Evolutionary conservation across 192 early-diverging fungal genomes (phyloP).

Genomic region (Backusella tarrabulga): DNA sequence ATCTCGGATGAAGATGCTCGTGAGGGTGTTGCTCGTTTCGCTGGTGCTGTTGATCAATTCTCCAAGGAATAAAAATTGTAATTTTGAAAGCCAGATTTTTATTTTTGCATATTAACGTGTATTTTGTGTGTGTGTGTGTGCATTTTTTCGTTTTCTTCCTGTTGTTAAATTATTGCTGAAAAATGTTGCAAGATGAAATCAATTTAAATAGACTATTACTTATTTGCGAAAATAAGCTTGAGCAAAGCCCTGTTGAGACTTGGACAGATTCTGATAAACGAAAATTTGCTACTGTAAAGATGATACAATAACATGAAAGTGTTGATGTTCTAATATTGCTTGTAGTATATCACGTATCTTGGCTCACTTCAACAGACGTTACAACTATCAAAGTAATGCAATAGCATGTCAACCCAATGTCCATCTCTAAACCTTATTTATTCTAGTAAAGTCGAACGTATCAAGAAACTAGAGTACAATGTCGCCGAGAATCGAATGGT

Average conservation of each 20-base stretch:
- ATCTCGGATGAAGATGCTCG: conserved; percentile 76
- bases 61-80: neutral
- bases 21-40: conserved; percentile 70
- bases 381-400: neutral
- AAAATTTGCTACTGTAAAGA: conserved; percentile 27
- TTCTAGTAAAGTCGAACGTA: neutral
- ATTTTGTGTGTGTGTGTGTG: neutral
- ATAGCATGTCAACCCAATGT: too few species aligned
- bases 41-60: conserved; percentile 50
- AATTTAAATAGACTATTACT: conserved; percentile 24
- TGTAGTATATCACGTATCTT: conserved; percentile 30
- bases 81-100: neutral
- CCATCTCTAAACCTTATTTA: neutral
- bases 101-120: neutral
- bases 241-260: conserved; percentile 11
- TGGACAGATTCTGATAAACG: conserved; percentile 27
- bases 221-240: conserved; percentile 20
- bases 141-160: conserved; percentile 8
- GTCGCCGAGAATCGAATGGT: neutral
- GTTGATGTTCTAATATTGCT: neutral
- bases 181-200: conserved; percentile 21
- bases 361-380: neutral
- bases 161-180: neutral
- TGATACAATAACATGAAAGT: too few species aligned
- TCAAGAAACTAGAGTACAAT: neutral